phyloP scores from a whole-genome alignment of 441 rosid species.

The Isatis lusitanica region DNA sequence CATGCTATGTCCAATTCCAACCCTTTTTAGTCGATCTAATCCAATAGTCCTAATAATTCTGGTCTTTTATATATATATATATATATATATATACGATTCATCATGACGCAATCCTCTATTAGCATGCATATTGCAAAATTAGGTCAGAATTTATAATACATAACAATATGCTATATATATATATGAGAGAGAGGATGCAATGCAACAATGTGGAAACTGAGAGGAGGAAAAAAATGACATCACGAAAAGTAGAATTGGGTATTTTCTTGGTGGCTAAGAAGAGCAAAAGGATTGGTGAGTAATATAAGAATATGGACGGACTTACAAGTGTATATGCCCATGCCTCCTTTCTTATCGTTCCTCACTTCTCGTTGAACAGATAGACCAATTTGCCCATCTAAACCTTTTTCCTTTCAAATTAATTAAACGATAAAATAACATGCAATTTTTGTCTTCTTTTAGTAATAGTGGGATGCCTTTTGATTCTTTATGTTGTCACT shows the following conservation, averaged over 20 bases:
- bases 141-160: constrained; percentile 26
- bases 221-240: constrained; percentile 15
- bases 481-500: constrained; percentile 27
- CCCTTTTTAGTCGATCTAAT: constrained; percentile 25
- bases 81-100: constrained; percentile 9
- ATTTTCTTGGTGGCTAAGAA: constrained; percentile 40
- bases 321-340: constrained; percentile 26
- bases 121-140: constrained; percentile 19
- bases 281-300: constrained; percentile 34
- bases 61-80: not conserved
- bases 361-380: not conserved
- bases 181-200: constrained; percentile 1
- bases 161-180: not conserved
- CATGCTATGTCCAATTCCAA: constrained; percentile 7
- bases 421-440: constrained; percentile 9
- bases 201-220: constrained; percentile 32
- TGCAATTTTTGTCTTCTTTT: constrained; percentile 10
- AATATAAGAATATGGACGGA: constrained; percentile 13
- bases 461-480: constrained; percentile 24
- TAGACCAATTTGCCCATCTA: constrained; percentile 9
- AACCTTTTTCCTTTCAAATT: not conserved
- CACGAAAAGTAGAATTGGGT: constrained; percentile 27
- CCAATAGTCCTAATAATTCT: constrained; percentile 28
- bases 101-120: constrained; percentile 33
- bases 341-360: constrained; percentile 6